These are phyloP conservation scores for Pulveroboletus sp. DNA, from an alignment of 768 basidiomycete genomes.

Conservation along the genomic window DNA sequence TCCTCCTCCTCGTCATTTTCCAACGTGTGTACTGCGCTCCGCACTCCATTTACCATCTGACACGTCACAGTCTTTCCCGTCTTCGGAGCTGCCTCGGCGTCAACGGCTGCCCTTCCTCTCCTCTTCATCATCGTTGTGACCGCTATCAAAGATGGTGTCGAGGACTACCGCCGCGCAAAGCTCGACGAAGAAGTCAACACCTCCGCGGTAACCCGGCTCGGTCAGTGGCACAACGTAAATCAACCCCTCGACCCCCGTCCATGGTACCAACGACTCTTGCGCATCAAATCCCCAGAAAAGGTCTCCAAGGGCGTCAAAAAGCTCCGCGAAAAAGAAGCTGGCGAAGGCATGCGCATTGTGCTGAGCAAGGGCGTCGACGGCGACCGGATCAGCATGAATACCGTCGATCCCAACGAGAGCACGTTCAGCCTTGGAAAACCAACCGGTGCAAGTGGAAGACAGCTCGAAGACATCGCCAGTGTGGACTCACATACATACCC, in stretches of 20 bases:
- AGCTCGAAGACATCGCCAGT: slow-evolving; percentile 67
- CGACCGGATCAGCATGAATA: slow-evolving; percentile 40
- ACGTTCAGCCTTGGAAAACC: slow-evolving; percentile 38
- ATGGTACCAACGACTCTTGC: slow-evolving; percentile 73
- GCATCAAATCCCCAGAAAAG: slow-evolving; percentile 66
- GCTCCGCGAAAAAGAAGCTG: slow-evolving; percentile 78
- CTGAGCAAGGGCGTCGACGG: slow-evolving; percentile 44
- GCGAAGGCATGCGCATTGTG: slow-evolving; percentile 61
- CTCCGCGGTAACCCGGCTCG: slow-evolving; percentile 86
- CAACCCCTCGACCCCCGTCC: slow-evolving; percentile 72
- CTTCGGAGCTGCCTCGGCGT: slow-evolving; percentile 84
- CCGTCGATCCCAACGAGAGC: slow-evolving; percentile 42
- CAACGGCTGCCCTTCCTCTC: slow-evolving; percentile 81
- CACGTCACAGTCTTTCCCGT: slow-evolving; percentile 69
- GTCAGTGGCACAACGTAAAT: slow-evolving; percentile 89
- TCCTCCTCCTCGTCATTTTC: slow-evolving; percentile 76
- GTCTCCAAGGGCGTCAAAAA: slow-evolving; percentile 84
- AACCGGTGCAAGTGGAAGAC: slow-evolving; percentile 45
- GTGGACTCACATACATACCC: slow-evolving; percentile 67
- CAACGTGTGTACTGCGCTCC: slow-evolving; percentile 50
- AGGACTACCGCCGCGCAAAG: slow-evolving; percentile 87
- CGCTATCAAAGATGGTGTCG: slow-evolving; percentile 92
- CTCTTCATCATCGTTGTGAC: slow-evolving; percentile 86
- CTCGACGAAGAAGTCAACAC: slow-evolving; percentile 96
- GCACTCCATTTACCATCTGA: slow-evolving; percentile 8